Conservation (phyloP, 495 filamentous ascomycete species). For the Xylaria acuta region DNA sequence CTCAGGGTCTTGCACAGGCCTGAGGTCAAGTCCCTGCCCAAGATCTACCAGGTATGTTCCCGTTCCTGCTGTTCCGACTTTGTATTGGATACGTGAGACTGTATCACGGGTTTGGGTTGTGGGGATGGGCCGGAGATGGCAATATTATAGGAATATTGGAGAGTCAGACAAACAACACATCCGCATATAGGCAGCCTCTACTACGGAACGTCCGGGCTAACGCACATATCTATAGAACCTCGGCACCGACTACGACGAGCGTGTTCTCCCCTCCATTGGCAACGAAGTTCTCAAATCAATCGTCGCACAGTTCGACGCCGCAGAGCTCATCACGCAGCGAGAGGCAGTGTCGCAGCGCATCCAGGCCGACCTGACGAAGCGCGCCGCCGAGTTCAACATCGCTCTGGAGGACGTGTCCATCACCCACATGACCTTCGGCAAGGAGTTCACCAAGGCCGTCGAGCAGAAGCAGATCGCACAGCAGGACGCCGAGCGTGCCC, state of each 20-base stretch:
- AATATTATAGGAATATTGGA: not conserved
- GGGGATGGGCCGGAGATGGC: not conserved
- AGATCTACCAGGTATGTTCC: constrained; percentile 91
- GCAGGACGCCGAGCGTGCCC: constrained; percentile 95
- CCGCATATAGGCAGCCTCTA: not conserved
- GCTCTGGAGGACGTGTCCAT: constrained; percentile 98
- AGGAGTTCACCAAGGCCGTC: constrained; percentile 97
- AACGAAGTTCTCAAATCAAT: constrained; percentile 99
- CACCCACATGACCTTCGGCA: constrained; percentile 99
- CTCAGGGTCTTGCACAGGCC: constrained; percentile 94
- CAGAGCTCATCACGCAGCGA: constrained; percentile 98
- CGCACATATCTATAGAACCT: constrained; percentile 59
- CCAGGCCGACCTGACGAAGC: constrained; percentile 91
- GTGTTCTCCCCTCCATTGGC: constrained; percentile 98
- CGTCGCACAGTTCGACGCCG: constrained; percentile 98
- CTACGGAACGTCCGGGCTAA: constrained; percentile 25
- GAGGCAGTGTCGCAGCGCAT: constrained; percentile 96
- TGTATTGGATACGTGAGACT: not conserved
- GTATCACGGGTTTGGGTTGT: not conserved
- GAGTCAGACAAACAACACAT: not conserved
- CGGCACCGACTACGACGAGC: constrained; percentile 97
- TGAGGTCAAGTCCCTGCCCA: constrained; percentile 88
- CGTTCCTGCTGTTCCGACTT: not conserved
- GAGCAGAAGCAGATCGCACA: constrained; percentile 99
- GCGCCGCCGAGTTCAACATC: constrained; percentile 98